Conservation (phyloP, 2,329 filamentous ascomycete genomes). For the Lanzia echinophila region DNA sequence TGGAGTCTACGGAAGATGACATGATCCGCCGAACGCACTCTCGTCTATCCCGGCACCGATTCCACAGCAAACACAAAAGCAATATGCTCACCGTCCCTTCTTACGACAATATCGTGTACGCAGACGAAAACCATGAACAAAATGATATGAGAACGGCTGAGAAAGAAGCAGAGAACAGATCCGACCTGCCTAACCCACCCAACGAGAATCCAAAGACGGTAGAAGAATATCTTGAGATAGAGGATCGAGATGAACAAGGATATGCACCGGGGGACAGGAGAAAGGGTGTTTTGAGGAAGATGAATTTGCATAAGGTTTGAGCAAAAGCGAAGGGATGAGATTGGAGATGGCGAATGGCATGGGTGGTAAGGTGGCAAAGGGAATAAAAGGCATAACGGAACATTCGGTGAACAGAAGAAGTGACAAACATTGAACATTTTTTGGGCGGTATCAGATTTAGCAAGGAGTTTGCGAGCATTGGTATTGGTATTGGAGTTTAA, state of each 20-base stretch:
- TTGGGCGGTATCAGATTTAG: background rate
- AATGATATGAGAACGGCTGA: constrained; percentile 3
- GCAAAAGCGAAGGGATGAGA: background rate
- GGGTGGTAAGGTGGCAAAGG: background rate
- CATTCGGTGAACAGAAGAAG: too few relatives aligned
- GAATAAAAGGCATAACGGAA: too few relatives aligned
- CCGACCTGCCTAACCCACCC: constrained; percentile 4
- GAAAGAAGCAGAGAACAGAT: constrained; percentile 2
- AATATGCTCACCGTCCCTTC: constrained; percentile 6
- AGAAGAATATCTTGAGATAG: constrained; percentile 1
- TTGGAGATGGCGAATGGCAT: background rate
- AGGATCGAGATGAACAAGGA: constrained; percentile 1
- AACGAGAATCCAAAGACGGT: background rate
- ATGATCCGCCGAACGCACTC: constrained; percentile 28
- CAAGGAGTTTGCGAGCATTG: constrained; percentile 4
- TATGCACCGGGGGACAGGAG: constrained; percentile 15
- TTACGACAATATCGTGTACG: constrained; percentile 22
- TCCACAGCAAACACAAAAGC: constrained; percentile 13
- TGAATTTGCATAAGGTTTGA: constrained; percentile 13
- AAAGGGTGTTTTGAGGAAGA: constrained; percentile 17
- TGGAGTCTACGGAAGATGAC: constrained; percentile 48
- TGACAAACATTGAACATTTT: background rate
- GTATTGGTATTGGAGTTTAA: constrained; percentile 1
- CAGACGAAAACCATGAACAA: constrained; percentile 17
- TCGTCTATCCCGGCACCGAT: constrained; percentile 15